phyloP scores from a whole-genome alignment of 2,329 filamentous ascomycete genomes.

The Fusarium sp. region DNA sequence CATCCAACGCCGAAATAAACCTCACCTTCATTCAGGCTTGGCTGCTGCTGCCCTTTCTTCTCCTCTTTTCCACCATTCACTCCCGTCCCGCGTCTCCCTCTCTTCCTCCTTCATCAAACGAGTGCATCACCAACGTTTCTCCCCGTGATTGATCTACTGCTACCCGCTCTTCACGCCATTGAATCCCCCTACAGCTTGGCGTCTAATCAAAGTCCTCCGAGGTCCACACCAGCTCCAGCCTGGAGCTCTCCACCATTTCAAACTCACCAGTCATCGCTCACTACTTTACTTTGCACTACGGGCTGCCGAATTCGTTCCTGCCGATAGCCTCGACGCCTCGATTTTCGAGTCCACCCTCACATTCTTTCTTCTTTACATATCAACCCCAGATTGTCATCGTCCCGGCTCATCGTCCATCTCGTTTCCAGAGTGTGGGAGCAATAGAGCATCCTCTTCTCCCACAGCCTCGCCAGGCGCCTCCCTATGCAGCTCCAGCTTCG shows the following conservation, averaged over 20 bases:
- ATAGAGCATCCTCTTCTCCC: conserved; percentile 35
- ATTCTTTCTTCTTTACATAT: conserved; percentile 13
- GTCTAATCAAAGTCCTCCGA: conserved; percentile 31
- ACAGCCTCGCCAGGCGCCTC: conserved; percentile 35
- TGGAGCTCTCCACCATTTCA: conserved; percentile 42
- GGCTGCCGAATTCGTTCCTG: conserved; percentile 29
- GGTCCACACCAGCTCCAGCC: conserved; percentile 46
- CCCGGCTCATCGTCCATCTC: conserved; percentile 5
- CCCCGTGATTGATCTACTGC: neutral
- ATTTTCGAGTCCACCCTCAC: conserved; percentile 29
- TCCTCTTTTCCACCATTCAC: conserved; percentile 25
- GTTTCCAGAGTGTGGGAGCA: conserved; percentile 26
- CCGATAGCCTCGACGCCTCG: conserved; percentile 34
- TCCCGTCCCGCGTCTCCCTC: conserved; percentile 10
- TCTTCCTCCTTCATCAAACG: neutral
- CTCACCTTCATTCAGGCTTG: conserved; percentile 31
- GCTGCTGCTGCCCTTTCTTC: neutral
- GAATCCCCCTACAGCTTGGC: conserved; percentile 23
- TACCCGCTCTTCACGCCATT: conserved; percentile 19
- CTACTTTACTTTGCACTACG: conserved; percentile 34
- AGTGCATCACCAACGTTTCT: conserved; percentile 1
- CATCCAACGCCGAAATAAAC: conserved; percentile 32
- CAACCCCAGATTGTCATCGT: neutral
- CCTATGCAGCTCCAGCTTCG: conserved; percentile 47
- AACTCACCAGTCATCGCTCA: conserved; percentile 37